A percentile compares a stretch with the other conserved stretches of the same genome.
Evolutionary conservation across 768 basidiomycete genomes (phyloP).

Genomic region (Lentinula sp.): DNA sequence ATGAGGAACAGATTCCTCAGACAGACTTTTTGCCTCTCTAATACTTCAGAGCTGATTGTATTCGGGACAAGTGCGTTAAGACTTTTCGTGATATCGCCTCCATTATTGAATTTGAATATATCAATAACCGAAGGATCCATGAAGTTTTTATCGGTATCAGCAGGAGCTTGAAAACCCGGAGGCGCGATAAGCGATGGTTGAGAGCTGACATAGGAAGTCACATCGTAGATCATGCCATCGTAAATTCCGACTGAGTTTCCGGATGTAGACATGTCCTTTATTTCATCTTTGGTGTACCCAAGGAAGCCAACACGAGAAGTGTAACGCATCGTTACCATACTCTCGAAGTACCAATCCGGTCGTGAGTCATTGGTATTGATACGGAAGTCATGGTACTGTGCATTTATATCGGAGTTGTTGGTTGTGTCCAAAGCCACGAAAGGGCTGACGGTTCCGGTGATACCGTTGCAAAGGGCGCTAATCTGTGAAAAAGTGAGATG

Average conservation of each 20-base stretch:
- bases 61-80: slow-evolving; percentile 46
- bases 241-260: slow-evolving; percentile 79
- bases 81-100: slow-evolving; percentile 75
- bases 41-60: slow-evolving; percentile 46
- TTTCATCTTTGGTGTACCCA: slow-evolving; percentile 73
- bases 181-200: slow-evolving; percentile 55
- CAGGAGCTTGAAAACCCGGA: slow-evolving; percentile 32
- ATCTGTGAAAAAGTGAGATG: slow-evolving; percentile 42
- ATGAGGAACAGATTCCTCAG: slow-evolving; percentile 90
- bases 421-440: slow-evolving; percentile 73
- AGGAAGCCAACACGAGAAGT: slow-evolving; percentile 83
- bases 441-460: slow-evolving; percentile 73
- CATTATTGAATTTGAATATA: slow-evolving; percentile 72
- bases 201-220: slow-evolving; percentile 72
- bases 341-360: slow-evolving; percentile 97
- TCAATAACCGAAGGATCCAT: slow-evolving; percentile 67
- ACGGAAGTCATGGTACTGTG: slow-evolving; percentile 95
- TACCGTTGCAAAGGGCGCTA: slow-evolving; percentile 86
- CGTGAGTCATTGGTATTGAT: slow-evolving; percentile 81
- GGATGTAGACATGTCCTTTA: slow-evolving; percentile 60
- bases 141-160: slow-evolving; percentile 47
- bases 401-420: slow-evolving; percentile 73
- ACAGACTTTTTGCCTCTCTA: slow-evolving; percentile 77
- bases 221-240: slow-evolving; percentile 79
- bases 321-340: slow-evolving; percentile 91